These are phyloP conservation scores for Coprinopsis marcescibilis DNA, from an alignment of 768 basidiomycete genomes.

Conservation along the genomic window DNA sequence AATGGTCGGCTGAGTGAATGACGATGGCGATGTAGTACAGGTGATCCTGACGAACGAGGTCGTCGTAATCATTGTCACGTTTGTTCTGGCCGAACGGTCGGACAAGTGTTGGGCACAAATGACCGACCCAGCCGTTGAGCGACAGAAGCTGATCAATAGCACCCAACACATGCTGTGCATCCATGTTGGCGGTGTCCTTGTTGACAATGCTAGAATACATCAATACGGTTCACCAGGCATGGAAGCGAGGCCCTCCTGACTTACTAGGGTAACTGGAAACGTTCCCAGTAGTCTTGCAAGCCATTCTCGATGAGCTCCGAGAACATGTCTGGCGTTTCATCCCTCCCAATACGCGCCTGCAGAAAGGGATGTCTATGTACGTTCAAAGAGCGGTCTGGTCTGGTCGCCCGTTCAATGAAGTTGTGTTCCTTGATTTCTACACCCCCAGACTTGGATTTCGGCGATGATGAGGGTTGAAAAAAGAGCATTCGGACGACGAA, in stretches of 20 bases:
- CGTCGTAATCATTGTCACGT: conserved; percentile 81
- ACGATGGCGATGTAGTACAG: conserved; percentile 94
- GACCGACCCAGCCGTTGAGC: conserved; percentile 97
- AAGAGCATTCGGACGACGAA: conserved; percentile 32
- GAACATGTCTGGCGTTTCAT: conserved; percentile 78
- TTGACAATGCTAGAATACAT: conserved; percentile 61
- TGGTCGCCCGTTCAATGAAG: conserved; percentile 50
- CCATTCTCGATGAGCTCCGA: conserved; percentile 71
- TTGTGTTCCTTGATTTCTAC: conserved; percentile 45
- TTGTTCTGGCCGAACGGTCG: conserved; percentile 95
- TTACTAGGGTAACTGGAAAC: conserved; percentile 89
- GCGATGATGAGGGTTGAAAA: conserved; percentile 22
- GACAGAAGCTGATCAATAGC: conserved; percentile 93
- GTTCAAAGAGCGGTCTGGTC: conserved; percentile 75
- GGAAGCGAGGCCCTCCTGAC: conserved; percentile 26
- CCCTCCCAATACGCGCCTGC: conserved; percentile 84
- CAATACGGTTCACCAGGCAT: not conserved
- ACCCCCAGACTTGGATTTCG: conserved; percentile 18
- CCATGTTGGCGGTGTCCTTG: conserved; percentile 81
- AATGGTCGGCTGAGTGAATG: conserved; percentile 98
- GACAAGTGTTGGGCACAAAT: conserved; percentile 85
- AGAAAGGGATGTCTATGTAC: conserved; percentile 84
- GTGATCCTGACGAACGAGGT: conserved; percentile 75
- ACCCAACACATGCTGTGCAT: conserved; percentile 82
- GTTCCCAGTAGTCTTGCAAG: conserved; percentile 82